phyloP scores from a whole-genome alignment of 2,329 filamentous ascomycete species.

The Akanthomyces muscarius region DNA sequence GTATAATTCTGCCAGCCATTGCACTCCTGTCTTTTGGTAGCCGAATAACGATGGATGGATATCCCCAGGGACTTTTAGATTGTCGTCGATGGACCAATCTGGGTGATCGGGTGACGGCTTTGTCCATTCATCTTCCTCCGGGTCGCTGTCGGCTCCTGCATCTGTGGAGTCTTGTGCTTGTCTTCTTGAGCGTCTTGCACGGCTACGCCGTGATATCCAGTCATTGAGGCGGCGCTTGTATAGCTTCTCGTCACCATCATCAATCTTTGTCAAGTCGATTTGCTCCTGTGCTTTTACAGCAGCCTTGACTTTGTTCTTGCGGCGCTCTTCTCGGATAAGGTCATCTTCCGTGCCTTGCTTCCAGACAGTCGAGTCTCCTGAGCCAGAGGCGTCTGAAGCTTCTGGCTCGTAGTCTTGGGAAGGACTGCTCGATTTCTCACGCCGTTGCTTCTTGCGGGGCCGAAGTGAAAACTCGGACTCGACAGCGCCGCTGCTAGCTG shows the following conservation, averaged over 20 bases:
- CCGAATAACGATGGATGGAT: slow-evolving; percentile 90
- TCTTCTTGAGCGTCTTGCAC: slow-evolving; percentile 37
- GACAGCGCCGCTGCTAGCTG: slow-evolving; percentile 24
- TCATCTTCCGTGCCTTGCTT: slow-evolving; percentile 39
- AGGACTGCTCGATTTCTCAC: slow-evolving; percentile 31
- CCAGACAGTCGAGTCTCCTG: slow-evolving; percentile 33
- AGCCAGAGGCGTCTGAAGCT: slow-evolving; percentile 29
- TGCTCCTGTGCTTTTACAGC: slow-evolving; percentile 34
- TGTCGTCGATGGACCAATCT: slow-evolving; percentile 71
- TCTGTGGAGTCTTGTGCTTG: slow-evolving; percentile 33
- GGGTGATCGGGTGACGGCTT: slow-evolving; percentile 79
- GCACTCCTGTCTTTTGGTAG: slow-evolving; percentile 94
- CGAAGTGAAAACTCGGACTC: slow-evolving; percentile 56
- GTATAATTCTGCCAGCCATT: slow-evolving; percentile 93
- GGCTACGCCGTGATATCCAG: slow-evolving; percentile 60
- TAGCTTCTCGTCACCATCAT: slow-evolving; percentile 82
- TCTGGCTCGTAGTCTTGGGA: slow-evolving; percentile 45
- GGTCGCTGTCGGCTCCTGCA: slow-evolving; percentile 39
- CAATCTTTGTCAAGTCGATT: slow-evolving; percentile 57
- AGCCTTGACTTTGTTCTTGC: slow-evolving; percentile 41
- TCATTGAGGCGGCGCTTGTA: slow-evolving; percentile 71
- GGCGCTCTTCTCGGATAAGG: slow-evolving; percentile 34
- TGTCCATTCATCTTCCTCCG: slow-evolving; percentile 65
- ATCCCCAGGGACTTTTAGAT: slow-evolving; percentile 80
- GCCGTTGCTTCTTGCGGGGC: slow-evolving; percentile 53